Conservation (phyloP, 106 monocot genomes). For the Iris macrosiphon region DNA sequence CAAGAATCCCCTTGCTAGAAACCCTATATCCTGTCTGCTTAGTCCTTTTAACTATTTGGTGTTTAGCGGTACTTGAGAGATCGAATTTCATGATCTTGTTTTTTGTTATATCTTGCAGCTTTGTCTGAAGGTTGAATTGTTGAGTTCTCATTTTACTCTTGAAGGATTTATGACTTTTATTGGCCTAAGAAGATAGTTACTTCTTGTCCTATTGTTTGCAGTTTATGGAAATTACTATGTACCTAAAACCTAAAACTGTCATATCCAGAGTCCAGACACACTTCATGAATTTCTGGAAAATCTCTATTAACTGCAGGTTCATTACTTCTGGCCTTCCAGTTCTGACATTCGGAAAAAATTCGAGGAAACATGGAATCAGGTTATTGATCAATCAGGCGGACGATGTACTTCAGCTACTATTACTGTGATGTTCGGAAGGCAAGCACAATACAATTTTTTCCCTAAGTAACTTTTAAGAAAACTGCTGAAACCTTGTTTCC, state of each 20-base stretch:
- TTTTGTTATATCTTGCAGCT: too few species aligned
- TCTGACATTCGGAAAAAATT: conserved; percentile 23
- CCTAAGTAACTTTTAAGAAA: not conserved
- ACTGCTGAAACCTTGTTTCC: not conserved
- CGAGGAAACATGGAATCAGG: conserved; percentile 44
- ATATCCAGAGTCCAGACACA: not conserved
- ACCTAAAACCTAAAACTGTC: not conserved
- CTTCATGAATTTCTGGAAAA: too few species aligned
- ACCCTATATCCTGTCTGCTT: too few species aligned
- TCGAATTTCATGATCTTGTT: too few species aligned
- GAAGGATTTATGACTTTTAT: not conserved
- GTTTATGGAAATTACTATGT: not conserved
- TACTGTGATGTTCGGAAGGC: conserved; percentile 98
- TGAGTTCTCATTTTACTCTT: too few species aligned
- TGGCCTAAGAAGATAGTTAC: not conserved
- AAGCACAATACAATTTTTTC: not conserved
- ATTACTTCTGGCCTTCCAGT: conserved; percentile 65
- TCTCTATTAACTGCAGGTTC: conserved; percentile 31
- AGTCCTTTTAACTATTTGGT: too few species aligned
- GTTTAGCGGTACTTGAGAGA: too few species aligned
- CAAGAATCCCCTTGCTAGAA: too few species aligned
- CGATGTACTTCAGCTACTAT: conserved; percentile 35
- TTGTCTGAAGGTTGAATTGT: too few species aligned
- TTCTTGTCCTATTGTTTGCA: not conserved
- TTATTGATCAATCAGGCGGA: conserved; percentile 39